A percentile compares a stretch with the other conserved stretches of the same genome.
These are phyloP conservation scores for Coemansia sp. DNA, from an alignment of 192 early-diverging fungal species.

Conservation along the genomic window DNA sequence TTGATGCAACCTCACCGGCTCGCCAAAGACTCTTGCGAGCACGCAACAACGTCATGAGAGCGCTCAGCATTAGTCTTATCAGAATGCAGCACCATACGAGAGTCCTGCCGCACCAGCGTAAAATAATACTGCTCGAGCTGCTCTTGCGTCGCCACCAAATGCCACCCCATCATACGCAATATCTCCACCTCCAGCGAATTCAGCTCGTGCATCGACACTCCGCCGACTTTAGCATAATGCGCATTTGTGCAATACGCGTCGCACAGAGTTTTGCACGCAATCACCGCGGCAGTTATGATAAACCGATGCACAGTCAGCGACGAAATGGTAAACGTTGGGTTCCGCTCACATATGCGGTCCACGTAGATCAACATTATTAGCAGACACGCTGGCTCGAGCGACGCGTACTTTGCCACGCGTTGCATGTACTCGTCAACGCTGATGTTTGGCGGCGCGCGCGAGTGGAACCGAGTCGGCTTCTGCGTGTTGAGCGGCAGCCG, in stretches of 20 bases:
- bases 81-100: constrained; percentile 53
- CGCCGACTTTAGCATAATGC: constrained; percentile 95
- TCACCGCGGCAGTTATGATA: constrained; percentile 83
- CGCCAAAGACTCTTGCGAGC: too few relatives aligned
- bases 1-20: too few relatives aligned
- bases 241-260: constrained; percentile 95
- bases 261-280: constrained; percentile 84
- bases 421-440: constrained; percentile 84
- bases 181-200: constrained; percentile 94
- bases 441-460: constrained; percentile 85
- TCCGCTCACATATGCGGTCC: constrained; percentile 78
- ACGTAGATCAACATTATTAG: constrained; percentile 91
- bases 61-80: constrained; percentile 8
- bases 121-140: constrained; percentile 90
- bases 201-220: constrained; percentile 87
- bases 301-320: constrained; percentile 94
- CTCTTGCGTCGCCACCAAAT: constrained; percentile 72
- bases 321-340: constrained; percentile 82
- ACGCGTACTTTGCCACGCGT: constrained; percentile 89
- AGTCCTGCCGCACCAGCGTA: constrained; percentile 80
- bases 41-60: too few relatives aligned
- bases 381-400: constrained; percentile 83
- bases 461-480: constrained; percentile 93
- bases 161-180: constrained; percentile 87
- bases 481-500: constrained; percentile 49